These are phyloP conservation scores for Metschnikowia vanudenii DNA, from an alignment of 805 yeast genomes.

Conservation along the genomic window DNA sequence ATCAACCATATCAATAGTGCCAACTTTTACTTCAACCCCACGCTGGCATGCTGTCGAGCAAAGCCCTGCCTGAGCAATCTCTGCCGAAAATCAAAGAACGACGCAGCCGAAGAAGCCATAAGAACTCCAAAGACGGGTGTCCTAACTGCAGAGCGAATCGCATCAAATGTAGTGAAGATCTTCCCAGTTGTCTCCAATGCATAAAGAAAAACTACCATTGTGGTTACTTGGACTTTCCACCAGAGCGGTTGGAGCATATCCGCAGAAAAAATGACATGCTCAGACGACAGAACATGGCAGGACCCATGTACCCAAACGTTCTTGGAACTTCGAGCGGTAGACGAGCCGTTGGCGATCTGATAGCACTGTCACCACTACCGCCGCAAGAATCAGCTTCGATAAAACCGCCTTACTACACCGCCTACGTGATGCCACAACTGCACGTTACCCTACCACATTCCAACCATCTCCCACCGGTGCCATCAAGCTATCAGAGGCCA, in stretches of 20 bases:
- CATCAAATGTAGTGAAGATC: slow-evolving; percentile 44
- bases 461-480: neutral
- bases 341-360: neutral
- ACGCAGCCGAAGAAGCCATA: slow-evolving; percentile 27
- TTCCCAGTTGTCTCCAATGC: slow-evolving; percentile 42
- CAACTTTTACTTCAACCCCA: too few relatives aligned
- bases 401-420: neutral
- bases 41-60: slow-evolving; percentile 3
- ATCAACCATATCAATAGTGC: too few relatives aligned
- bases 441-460: neutral
- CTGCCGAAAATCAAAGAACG: slow-evolving; percentile 12
- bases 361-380: neutral
- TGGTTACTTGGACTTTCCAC: slow-evolving; percentile 42
- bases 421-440: neutral
- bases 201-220: slow-evolving; percentile 37
- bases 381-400: neutral
- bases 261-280: slow-evolving; percentile 31
- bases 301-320: neutral
- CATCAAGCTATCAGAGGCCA: neutral
- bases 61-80: neutral
- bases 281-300: slow-evolving; percentile 10
- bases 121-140: slow-evolving; percentile 34
- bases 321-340: too few relatives aligned
- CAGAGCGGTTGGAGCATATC: slow-evolving; percentile 36
- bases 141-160: slow-evolving; percentile 45